Percentiles rank a stretch among this genome's conserved stretches.
phyloP scores from a whole-genome alignment of 257 asterid genomes.

The Plantago major region DNA sequence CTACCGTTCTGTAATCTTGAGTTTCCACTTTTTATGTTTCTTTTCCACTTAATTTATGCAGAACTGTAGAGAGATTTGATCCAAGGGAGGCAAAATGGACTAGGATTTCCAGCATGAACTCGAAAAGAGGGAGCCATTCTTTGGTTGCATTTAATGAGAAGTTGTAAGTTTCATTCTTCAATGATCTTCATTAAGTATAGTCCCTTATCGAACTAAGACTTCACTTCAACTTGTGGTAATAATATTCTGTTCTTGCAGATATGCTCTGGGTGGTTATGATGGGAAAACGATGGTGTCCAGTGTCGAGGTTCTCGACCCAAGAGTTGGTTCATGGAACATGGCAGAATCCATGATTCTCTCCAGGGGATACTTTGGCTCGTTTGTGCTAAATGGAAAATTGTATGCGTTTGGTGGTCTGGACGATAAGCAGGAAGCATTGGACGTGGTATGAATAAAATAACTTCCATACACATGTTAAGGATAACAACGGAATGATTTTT shows the following conservation, averaged over 20 bases:
- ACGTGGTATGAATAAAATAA: not conserved
- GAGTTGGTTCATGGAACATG: not conserved
- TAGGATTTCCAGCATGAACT: not conserved
- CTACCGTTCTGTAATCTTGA: not conserved
- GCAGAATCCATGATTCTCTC: not conserved
- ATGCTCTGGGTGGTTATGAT: slow-evolving; percentile 11
- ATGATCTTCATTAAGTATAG: not conserved
- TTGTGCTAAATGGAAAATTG: not conserved
- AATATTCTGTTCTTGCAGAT: not conserved
- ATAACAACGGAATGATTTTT: too few species aligned
- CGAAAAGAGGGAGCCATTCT: not conserved
- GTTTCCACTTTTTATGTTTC: not conserved
- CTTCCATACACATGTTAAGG: not conserved
- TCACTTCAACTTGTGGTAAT: not conserved
- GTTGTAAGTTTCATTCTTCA: slow-evolving; percentile 2
- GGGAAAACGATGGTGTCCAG: not conserved
- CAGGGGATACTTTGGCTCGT: slow-evolving; percentile 7
- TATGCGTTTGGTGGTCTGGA: slow-evolving; percentile 2
- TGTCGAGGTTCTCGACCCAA: not conserved
- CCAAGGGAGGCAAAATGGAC: slow-evolving; percentile 2
- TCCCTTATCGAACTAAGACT: not conserved
- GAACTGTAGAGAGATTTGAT: slow-evolving; percentile 6
- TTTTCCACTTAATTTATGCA: not conserved
- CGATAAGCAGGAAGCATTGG: not conserved
- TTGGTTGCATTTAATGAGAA: slow-evolving; percentile 2